Conservation (phyloP, 2,329 filamentous ascomycete species). For the Escovopsis weberi region DNA sequence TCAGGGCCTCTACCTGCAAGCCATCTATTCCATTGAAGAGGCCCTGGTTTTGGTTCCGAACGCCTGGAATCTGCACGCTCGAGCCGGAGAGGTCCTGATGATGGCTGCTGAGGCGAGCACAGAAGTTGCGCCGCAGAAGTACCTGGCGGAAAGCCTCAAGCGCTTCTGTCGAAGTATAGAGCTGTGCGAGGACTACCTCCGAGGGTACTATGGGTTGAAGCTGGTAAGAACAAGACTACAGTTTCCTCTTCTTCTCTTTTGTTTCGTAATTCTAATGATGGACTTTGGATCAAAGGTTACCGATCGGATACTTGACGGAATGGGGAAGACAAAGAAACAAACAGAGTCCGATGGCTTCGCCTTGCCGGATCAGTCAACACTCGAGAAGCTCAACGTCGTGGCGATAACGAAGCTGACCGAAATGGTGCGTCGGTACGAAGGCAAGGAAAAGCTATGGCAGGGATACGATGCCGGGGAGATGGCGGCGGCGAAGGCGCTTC, state of each 20-base stretch:
- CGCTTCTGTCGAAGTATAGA: slow-evolving; percentile 85
- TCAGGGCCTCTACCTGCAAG: slow-evolving; percentile 67
- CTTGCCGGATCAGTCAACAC: slow-evolving; percentile 40
- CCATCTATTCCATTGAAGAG: slow-evolving; percentile 81
- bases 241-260: background rate
- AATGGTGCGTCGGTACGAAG: slow-evolving; percentile 51
- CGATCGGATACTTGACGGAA: slow-evolving; percentile 31
- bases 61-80: slow-evolving; percentile 90
- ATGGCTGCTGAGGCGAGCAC: slow-evolving; percentile 42
- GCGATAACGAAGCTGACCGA: slow-evolving; percentile 64
- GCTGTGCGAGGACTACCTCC: slow-evolving; percentile 81
- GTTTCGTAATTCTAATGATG: no score
- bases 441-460: slow-evolving; percentile 51
- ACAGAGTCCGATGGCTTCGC: slow-evolving; percentile 34
- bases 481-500: slow-evolving; percentile 52
- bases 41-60: slow-evolving; percentile 76
- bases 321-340: slow-evolving; percentile 29
- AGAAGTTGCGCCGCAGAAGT: slow-evolving; percentile 29
- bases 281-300: slow-evolving; percentile 22
- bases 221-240: slow-evolving; percentile 34
- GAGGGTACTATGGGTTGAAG: slow-evolving; percentile 86
- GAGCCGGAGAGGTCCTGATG: slow-evolving; percentile 70
- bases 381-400: slow-evolving; percentile 54
- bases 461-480: slow-evolving; percentile 62
- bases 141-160: slow-evolving; percentile 60